Evolutionary conservation across 108 stramenopile genomes (phyloP).

Genomic region (Cylindrotheca fusiformis): DNA sequence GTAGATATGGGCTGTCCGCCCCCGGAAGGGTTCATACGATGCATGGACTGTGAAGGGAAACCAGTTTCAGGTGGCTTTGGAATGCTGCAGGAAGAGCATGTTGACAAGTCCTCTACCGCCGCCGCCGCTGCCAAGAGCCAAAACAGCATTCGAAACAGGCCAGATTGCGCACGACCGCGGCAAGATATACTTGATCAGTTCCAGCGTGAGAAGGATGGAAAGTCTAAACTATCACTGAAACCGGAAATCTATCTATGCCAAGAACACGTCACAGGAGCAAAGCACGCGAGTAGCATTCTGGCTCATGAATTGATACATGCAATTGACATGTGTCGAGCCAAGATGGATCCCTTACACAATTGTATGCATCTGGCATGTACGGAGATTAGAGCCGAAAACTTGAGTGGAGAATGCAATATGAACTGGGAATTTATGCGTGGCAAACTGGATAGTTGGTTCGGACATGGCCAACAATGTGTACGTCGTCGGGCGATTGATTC

Average conservation of each 20-base stretch:
- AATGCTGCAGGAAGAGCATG: slow-evolving; percentile 63
- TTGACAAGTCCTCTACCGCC: neutral
- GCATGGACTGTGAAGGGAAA: slow-evolving; percentile 73
- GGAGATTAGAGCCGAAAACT: slow-evolving; percentile 89
- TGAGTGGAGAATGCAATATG: slow-evolving; percentile 84
- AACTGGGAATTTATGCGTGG: slow-evolving; percentile 60
- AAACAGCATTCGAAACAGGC: slow-evolving; percentile 8
- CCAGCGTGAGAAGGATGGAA: slow-evolving; percentile 50
- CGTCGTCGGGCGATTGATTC: slow-evolving; percentile 71
- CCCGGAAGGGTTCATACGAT: slow-evolving; percentile 71
- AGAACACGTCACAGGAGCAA: slow-evolving; percentile 49
- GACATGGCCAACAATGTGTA: slow-evolving; percentile 77
- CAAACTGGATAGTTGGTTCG: slow-evolving; percentile 39
- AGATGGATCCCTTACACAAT: slow-evolving; percentile 69
- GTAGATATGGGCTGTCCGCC: slow-evolving; percentile 74
- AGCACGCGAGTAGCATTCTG: slow-evolving; percentile 73
- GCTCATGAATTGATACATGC: slow-evolving; percentile 90
- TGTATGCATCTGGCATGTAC: slow-evolving; percentile 90
- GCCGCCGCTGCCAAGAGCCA: neutral
- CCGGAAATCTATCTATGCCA: slow-evolving; percentile 89
- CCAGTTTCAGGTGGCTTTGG: slow-evolving; percentile 78
- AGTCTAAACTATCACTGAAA: slow-evolving; percentile 47
- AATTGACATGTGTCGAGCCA: slow-evolving; percentile 85
- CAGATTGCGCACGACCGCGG: slow-evolving; percentile 24
- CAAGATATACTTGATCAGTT: slow-evolving; percentile 30